Conservation (phyloP, 306 rosid species). For the Nissolia schottii region DNA sequence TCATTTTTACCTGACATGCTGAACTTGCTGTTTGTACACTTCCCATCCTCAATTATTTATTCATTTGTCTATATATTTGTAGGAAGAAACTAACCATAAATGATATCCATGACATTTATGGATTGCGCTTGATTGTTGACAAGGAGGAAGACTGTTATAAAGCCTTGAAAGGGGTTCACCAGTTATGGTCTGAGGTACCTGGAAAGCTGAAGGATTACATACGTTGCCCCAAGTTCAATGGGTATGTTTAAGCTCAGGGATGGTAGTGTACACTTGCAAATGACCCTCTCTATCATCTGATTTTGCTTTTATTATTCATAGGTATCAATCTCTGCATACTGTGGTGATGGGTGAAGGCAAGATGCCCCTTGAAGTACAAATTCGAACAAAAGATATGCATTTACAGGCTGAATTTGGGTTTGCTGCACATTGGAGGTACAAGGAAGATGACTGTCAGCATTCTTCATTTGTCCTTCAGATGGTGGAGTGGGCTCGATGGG, state of each 20-base stretch:
- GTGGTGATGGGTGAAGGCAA: conserved; percentile 83
- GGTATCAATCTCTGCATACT: conserved; percentile 90
- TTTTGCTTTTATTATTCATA: conserved; percentile 19
- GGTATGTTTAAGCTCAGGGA: conserved; percentile 45
- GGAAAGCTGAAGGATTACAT: conserved; percentile 94
- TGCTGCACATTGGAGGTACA: conserved; percentile 99
- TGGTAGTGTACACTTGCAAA: neutral
- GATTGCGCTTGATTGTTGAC: conserved; percentile 86
- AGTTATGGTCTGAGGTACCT: conserved; percentile 76
- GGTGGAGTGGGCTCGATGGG: conserved; percentile 99
- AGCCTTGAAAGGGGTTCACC: conserved; percentile 68
- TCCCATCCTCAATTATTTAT: neutral
- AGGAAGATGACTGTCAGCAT: conserved; percentile 91
- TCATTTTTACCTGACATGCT: neutral
- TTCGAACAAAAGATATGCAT: conserved; percentile 93
- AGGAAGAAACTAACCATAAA: conserved; percentile 82
- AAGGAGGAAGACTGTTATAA: conserved; percentile 85
- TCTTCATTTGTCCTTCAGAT: conserved; percentile 91
- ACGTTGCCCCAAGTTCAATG: conserved; percentile 71
- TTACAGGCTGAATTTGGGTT: conserved; percentile 95
- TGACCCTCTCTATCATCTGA: conserved; percentile 14
- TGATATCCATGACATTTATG: conserved; percentile 91
- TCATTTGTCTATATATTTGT: conserved; percentile 29
- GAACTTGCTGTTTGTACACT: conserved; percentile 6
- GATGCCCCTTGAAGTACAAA: conserved; percentile 85